A percentile compares a stretch with the other conserved stretches of the same genome.
phyloP scores from a whole-genome alignment of 2,329 filamentous ascomycete genomes.

The Penicillium sp. region DNA sequence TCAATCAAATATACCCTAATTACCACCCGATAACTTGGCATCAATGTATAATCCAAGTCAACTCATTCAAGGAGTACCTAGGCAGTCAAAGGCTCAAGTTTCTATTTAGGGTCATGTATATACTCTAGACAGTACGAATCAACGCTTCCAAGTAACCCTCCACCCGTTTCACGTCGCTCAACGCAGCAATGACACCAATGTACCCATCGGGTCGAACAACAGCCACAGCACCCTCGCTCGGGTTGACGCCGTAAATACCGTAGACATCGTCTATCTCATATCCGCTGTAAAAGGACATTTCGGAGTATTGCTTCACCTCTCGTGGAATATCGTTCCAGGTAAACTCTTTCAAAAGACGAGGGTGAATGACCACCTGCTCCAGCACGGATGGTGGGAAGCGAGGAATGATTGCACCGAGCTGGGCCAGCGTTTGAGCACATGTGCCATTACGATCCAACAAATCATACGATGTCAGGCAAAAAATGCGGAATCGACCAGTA shows the following conservation, averaged over 20 bases:
- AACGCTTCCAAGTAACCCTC: constrained; percentile 24
- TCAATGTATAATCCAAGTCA: too few species aligned
- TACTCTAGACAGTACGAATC: constrained; percentile 7
- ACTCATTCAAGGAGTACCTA: too few species aligned
- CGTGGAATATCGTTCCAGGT: constrained; percentile 32
- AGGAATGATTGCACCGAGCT: constrained; percentile 22
- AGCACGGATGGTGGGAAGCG: constrained; percentile 27
- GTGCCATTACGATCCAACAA: constrained; percentile 29
- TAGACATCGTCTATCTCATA: constrained; percentile 36
- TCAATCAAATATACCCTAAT: too few species aligned
- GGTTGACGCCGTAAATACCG: constrained; percentile 33
- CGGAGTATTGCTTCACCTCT: constrained; percentile 31
- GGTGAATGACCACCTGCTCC: constrained; percentile 37
- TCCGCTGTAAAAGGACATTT: constrained; percentile 37
- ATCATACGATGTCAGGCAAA: constrained; percentile 34
- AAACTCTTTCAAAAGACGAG: constrained; percentile 26
- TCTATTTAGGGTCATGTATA: not conserved
- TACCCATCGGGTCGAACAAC: constrained; percentile 41
- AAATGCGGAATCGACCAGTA: constrained; percentile 37
- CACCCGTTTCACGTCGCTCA: constrained; percentile 27
- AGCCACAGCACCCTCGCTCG: constrained; percentile 29
- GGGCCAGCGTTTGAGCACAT: constrained; percentile 24
- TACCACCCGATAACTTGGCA: too few species aligned
- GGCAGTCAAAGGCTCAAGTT: too few species aligned
- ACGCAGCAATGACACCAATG: constrained; percentile 28